Base-by-base conservation (phyloP, 129 eudicot genomes). In the Scalesia atractyloides region DNA sequence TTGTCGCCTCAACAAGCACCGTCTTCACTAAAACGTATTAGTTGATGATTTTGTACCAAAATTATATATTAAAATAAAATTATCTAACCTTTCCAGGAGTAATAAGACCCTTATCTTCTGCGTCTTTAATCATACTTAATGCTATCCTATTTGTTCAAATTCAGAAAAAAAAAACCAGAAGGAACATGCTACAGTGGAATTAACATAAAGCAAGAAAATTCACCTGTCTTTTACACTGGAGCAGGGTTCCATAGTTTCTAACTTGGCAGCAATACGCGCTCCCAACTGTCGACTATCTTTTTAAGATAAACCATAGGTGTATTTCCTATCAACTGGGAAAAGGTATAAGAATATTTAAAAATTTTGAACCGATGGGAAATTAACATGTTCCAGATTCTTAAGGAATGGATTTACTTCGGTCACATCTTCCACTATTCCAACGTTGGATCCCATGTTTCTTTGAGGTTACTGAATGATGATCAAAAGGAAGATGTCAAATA, bases 211-310 rank as follows among this genome's bases (percentile, higher is more conserved):
- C 5, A 33, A 56, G 50, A 4, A 19, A 63, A 5, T 13, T 50
- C 1, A 84, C 96, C 96, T 86, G 82, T 89, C 92, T 78, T 89
- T 89, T 44, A 89, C 84, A 65, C 96, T 89, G 12, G 88, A 86
- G 75, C 87, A 86, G 18, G 92, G 96, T 73, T 84, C 84, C 96
- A 89, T 89, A 66, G 36, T 82, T 47, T 89, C 96, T 48, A 89
- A 70, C 77, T 89, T 89, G 52, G 85, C 92, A 52, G 89, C 96
- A 68, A 86, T 74, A 44, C 84, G 83, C 5, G 84, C 88, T 56
- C 74, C 88, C 96, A 89, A 36, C 92, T 90, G 39, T 84, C 96
- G 17, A 82, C 89, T 4, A 84, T 68, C 44, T 84, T 84, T 41
- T 86, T 86, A 34, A 89, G 89, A 73, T 89, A 86, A 19, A 89